Conservation (phyloP, 2,329 filamentous ascomycete genomes). For the Tolypocladium amazonense region DNA sequence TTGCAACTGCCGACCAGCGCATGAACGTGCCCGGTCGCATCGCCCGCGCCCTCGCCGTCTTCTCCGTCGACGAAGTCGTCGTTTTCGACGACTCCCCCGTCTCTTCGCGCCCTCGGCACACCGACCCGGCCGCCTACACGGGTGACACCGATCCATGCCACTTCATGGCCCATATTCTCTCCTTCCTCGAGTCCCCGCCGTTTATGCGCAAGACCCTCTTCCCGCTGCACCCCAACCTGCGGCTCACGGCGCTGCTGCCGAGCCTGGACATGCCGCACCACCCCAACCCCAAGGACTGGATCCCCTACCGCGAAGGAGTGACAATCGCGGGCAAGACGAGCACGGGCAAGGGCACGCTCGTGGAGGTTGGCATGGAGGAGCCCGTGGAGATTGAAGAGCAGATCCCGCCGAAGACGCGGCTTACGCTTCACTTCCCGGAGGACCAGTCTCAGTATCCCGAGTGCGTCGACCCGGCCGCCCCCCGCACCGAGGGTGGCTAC, state of each 20-base stretch:
- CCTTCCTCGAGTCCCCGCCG: slow-evolving; percentile 75
- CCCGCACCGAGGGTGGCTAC: slow-evolving; percentile 66
- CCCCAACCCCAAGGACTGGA: slow-evolving; percentile 64
- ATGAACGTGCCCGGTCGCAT: slow-evolving; percentile 64
- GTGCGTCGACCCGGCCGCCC: slow-evolving; percentile 56
- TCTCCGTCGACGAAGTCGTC: slow-evolving; percentile 75
- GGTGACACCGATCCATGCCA: slow-evolving; percentile 67
- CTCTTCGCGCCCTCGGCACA: slow-evolving; percentile 31
- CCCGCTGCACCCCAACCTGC: slow-evolving; percentile 67
- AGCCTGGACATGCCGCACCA: slow-evolving; percentile 82
- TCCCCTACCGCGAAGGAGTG: slow-evolving; percentile 70
- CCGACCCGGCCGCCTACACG: slow-evolving; percentile 47
- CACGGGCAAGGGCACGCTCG: slow-evolving; percentile 37
- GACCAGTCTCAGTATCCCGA: slow-evolving; percentile 35
- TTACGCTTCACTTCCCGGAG: slow-evolving; percentile 55
- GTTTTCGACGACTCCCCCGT: slow-evolving; percentile 62
- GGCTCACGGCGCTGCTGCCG: slow-evolving; percentile 61
- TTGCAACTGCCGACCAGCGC: slow-evolving; percentile 63
- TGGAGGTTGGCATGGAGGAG: slow-evolving; percentile 46
- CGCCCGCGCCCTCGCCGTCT: slow-evolving; percentile 71
- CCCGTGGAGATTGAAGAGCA: slow-evolving; percentile 44
- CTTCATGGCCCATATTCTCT: slow-evolving; percentile 69
- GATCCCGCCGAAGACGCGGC: slow-evolving; percentile 60
- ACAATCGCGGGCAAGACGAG: slow-evolving; percentile 38
- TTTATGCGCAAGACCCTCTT: slow-evolving; percentile 70